Evolutionary conservation across 345 rosid species (phyloP).

Genomic region (Aquilaria malaccensis): DNA sequence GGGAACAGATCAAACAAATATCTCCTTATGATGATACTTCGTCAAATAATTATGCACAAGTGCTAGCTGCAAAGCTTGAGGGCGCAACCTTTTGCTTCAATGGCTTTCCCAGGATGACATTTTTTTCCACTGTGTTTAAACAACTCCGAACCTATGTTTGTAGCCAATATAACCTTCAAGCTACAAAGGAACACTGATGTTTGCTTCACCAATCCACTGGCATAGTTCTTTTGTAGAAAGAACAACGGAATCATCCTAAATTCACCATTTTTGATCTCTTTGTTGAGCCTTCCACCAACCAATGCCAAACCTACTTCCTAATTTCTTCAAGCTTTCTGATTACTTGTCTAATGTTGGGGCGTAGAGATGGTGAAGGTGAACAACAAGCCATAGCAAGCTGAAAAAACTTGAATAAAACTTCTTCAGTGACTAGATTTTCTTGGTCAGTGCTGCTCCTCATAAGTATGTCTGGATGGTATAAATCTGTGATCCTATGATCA

Average conservation of each 20-base stretch:
- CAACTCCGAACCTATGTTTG: constrained; percentile 11
- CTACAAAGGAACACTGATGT: constrained; percentile 2
- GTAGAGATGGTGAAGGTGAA: constrained; percentile 78
- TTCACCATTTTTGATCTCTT: too few relatives aligned
- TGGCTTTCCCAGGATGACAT: constrained; percentile 3
- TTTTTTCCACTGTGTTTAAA: constrained; percentile 10
- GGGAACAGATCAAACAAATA: neutral
- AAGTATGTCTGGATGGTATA: constrained; percentile 59
- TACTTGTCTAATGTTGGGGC: constrained; percentile 68
- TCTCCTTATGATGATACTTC: too few relatives aligned
- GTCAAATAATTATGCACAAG: too few relatives aligned
- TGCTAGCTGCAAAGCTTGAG: constrained; percentile 1
- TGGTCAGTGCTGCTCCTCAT: constrained; percentile 23
- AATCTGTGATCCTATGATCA: constrained; percentile 49
- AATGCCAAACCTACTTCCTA: constrained; percentile 20
- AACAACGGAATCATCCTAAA: too few relatives aligned
- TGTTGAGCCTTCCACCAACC: neutral
- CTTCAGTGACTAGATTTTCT: constrained; percentile 42
- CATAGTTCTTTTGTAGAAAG: constrained; percentile 8
- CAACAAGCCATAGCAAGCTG: constrained; percentile 87
- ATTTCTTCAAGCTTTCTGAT: constrained; percentile 64
- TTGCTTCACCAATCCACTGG: constrained; percentile 8
- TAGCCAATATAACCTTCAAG: constrained; percentile 12
- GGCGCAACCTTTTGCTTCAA: neutral
- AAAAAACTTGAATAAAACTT: constrained; percentile 50